Percentiles rank a stretch among this genome's conserved stretches.
phyloP scores from a whole-genome alignment of 805 yeast species.

The Pichia paraexigua region DNA sequence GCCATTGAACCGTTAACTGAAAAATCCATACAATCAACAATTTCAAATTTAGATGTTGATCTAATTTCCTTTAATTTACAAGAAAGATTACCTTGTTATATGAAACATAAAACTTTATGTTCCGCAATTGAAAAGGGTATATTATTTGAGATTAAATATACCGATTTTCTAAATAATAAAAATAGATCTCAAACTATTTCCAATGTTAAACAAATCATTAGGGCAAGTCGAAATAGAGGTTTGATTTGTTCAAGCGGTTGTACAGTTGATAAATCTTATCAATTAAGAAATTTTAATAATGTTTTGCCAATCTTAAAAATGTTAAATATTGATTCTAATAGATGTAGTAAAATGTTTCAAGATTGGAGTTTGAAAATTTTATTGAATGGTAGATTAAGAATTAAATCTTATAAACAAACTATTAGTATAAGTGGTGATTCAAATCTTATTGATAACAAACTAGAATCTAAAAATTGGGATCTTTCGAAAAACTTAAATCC shows the following conservation, averaged over 20 bases:
- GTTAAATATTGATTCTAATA: conserved; percentile 61
- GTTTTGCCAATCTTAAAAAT: conserved; percentile 55
- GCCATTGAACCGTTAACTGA: conserved; percentile 79
- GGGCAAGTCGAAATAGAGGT: conserved; percentile 80
- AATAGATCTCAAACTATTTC: conserved; percentile 55
- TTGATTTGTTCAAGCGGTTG: conserved; percentile 77
- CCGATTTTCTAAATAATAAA: conserved; percentile 35
- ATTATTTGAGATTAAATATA: conserved; percentile 70
- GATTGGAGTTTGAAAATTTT: conserved; percentile 57
- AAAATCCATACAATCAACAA: conserved; percentile 65
- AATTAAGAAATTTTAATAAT: conserved; percentile 62
- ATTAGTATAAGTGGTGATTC: conserved; percentile 47
- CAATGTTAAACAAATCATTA: conserved; percentile 62
- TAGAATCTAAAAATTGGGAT: conserved; percentile 16
- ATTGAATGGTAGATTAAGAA: conserved; percentile 65
- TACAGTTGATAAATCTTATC: conserved; percentile 32
- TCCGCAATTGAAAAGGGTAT: conserved; percentile 80
- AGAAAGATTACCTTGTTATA: conserved; percentile 59
- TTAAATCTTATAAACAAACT: conserved; percentile 71
- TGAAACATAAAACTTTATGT: conserved; percentile 78
- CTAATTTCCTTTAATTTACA: conserved; percentile 65
- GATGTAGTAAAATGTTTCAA: conserved; percentile 52
- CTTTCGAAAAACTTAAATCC: background rate
- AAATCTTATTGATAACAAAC: conserved; percentile 20
- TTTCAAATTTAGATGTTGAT: conserved; percentile 74